Evolutionary conservation across 2,329 filamentous ascomycete species (phyloP).

Genomic region (Ceratocystis ficicola): DNA sequence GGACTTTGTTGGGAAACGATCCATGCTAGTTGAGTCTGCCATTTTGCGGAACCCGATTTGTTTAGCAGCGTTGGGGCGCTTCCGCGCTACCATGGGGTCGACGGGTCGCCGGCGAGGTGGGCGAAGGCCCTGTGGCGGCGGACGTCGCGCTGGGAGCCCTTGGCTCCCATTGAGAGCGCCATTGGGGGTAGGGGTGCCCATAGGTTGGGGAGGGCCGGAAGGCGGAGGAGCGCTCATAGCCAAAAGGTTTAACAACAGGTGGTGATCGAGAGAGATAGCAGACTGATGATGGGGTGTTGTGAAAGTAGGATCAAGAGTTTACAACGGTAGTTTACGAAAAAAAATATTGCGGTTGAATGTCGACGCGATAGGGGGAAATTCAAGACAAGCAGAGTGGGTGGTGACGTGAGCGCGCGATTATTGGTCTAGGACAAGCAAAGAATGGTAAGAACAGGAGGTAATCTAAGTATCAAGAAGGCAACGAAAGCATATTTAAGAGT

Average conservation of each 20-base stretch:
- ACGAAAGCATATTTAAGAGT: not conserved
- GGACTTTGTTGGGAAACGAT: slow-evolving; percentile 13
- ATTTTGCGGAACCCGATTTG: slow-evolving; percentile 21
- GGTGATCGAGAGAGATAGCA: not conserved
- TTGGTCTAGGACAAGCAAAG: not conserved
- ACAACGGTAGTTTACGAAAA: not conserved
- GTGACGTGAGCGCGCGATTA: not conserved
- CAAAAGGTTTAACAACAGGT: not conserved
- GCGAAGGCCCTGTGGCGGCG: slow-evolving; percentile 20
- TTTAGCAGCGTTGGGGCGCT: slow-evolving; percentile 14
- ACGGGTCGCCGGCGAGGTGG: slow-evolving; percentile 18
- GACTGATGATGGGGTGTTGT: not conserved
- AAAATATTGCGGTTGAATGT: not conserved
- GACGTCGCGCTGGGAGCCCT: slow-evolving; percentile 16
- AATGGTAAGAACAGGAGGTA: not conserved
- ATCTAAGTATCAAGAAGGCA: not conserved
- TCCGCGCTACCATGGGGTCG: slow-evolving; percentile 21
- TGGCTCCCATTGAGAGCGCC: not conserved
- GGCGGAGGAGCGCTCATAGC: slow-evolving; percentile 37
- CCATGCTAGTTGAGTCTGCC: slow-evolving; percentile 15
- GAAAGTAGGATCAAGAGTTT: not conserved
- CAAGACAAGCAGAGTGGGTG: not conserved
- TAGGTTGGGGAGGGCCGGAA: slow-evolving; percentile 26
- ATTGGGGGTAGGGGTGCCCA: slow-evolving; percentile 27
- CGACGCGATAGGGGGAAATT: not conserved